A percentile compares a stretch with the other conserved stretches of the same genome.
Evolutionary conservation across 805 yeast species (phyloP).

Genomic region (Ogataea naganishii): DNA sequence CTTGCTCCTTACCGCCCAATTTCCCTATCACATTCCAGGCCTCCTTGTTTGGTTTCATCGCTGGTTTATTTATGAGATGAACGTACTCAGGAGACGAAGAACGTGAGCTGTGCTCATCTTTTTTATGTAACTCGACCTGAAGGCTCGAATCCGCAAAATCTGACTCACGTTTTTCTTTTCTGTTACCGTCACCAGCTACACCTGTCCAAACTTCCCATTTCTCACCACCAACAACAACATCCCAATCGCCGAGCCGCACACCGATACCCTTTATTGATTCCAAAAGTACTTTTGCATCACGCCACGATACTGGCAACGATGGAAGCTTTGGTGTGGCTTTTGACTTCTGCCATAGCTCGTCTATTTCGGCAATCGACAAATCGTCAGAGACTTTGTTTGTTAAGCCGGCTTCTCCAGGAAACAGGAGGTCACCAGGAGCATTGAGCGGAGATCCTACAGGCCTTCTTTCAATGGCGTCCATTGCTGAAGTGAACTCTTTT

Average conservation of each 20-base stretch:
- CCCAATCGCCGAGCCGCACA: constrained; percentile 26
- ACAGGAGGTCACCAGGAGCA: constrained; percentile 69
- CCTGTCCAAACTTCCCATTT: constrained; percentile 38
- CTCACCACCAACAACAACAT: constrained; percentile 13
- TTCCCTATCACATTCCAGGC: constrained; percentile 76
- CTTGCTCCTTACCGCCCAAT: constrained; percentile 74
- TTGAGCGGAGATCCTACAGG: constrained; percentile 48
- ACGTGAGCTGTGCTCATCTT: no score
- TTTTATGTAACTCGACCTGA: no score
- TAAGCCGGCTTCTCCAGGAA: constrained; percentile 68
- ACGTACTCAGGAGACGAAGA: no score
- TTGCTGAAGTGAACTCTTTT: constrained; percentile 19
- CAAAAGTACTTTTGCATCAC: constrained; percentile 47
- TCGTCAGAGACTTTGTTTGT: constrained; percentile 22
- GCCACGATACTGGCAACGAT: constrained; percentile 67
- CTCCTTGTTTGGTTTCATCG: constrained; percentile 46
- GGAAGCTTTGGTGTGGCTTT: constrained; percentile 62
- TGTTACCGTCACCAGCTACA: constrained; percentile 14
- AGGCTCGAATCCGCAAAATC: no score
- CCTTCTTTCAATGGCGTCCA: constrained; percentile 41
- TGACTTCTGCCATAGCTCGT: constrained; percentile 35
- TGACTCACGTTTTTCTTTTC: no score
- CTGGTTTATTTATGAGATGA: constrained; percentile 28
- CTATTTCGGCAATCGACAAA: constrained; percentile 29
- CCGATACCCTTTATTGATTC: constrained; percentile 29